These are phyloP conservation scores for Epichloe hybrida DNA, from an alignment of 2,329 filamentous ascomycete genomes.

Conservation along the genomic window DNA sequence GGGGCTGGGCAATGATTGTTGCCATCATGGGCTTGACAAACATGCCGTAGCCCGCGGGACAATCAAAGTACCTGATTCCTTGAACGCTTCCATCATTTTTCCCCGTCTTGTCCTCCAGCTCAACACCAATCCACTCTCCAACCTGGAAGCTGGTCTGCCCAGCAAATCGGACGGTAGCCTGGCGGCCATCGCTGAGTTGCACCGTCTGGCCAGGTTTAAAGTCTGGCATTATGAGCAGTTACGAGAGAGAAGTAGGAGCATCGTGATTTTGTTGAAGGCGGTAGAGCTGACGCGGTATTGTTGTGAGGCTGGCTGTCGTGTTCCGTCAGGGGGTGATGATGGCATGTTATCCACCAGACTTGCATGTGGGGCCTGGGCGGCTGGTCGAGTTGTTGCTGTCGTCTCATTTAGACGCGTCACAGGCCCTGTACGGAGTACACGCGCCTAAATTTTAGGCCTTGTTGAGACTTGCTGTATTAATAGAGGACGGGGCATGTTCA, in stretches of 20 bases:
- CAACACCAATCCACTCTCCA: slow-evolving; percentile 82
- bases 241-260: slow-evolving; percentile 15
- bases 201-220: slow-evolving; percentile 59
- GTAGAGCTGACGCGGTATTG: not conserved
- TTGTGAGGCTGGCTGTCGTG: not conserved
- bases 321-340: not conserved
- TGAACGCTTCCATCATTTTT: slow-evolving; percentile 93
- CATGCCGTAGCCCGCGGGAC: slow-evolving; percentile 62
- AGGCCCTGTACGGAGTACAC: no score
- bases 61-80: slow-evolving; percentile 80
- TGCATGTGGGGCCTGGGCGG: not conserved
- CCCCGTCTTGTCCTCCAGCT: slow-evolving; percentile 66
- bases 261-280: slow-evolving; percentile 12
- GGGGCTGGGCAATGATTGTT: slow-evolving; percentile 41
- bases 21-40: slow-evolving; percentile 68
- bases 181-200: slow-evolving; percentile 64
- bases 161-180: slow-evolving; percentile 66
- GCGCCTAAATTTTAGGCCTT: no score
- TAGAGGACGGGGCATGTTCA: not conserved
- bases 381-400: not conserved
- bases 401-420: no score
- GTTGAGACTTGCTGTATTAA: no score
- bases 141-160: slow-evolving; percentile 67
- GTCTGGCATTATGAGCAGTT: slow-evolving; percentile 36
- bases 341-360: not conserved